Conservation (phyloP, 345 rosid species). For the Syzygium aqueum region DNA sequence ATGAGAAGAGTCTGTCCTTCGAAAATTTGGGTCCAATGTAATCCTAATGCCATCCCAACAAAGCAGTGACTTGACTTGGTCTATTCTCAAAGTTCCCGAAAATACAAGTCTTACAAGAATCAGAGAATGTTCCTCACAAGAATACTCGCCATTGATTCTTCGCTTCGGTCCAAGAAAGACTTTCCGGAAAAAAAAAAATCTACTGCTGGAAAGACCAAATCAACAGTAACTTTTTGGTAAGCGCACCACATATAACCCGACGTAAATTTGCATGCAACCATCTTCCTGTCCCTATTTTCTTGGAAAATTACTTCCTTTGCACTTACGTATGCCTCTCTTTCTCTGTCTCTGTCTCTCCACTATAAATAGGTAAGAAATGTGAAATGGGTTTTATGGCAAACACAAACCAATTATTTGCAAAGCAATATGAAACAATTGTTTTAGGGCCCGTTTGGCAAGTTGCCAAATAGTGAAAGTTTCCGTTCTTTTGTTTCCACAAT, state of each 20-base stretch:
- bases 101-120: too few species aligned
- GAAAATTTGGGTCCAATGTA: neutral
- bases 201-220: neutral
- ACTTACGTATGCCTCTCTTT: neutral
- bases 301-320: neutral
- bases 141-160: neutral
- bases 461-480: too few species aligned
- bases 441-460: too few species aligned
- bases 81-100: too few species aligned
- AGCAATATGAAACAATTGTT: too few species aligned
- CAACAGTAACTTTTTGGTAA: neutral
- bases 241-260: neutral
- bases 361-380: neutral
- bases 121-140: too few species aligned
- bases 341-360: neutral
- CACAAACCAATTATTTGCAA: neutral
- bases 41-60: neutral
- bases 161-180: neutral
- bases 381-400: neutral
- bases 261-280: neutral
- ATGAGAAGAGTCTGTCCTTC: neutral
- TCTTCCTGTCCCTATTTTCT: neutral
- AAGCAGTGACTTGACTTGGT: too few species aligned
- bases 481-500: too few species aligned
- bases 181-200: neutral